Base-by-base conservation (phyloP, 2,329 filamentous ascomycete species). In the Xylariaceae sp. region DNA sequence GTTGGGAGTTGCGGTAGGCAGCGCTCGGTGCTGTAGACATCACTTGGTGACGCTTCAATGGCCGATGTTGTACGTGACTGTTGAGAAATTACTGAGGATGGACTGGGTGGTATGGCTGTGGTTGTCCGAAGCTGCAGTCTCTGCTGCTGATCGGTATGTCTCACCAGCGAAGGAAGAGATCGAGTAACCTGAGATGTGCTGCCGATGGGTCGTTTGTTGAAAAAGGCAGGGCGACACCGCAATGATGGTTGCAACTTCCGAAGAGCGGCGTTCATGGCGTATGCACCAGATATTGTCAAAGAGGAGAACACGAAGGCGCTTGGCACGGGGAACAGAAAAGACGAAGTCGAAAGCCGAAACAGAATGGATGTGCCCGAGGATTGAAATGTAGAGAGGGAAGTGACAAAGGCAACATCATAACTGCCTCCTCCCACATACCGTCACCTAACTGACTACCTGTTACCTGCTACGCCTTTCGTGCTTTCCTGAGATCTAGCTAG, bases 1-100 rank as follows among this genome's bases (percentile, higher is more conserved):
- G 42, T 36, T 8, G 43, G 39, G 19, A 40, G 39, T 19, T 30
- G 30, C 5, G 30, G 24, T 11, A 24, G 12, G 8, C 39, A 29
- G 30, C 15, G 3, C 5, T 32, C 19, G 2, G n/a, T n/a, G n/a
- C n/a, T n/a, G n/a, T n/a, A n/a, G n/a, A 21, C 11, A 3, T 9
- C 18, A 4, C 9, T 5, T 9, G 28, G 23, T 9, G 30, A 8
- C 15, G 30, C 16, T 13, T 19, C 16, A 9, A 21, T 33, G 29
- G 26, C 17, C 11, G 37, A 14, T 18, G 31, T 34, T 5, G 34
- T 19, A 31, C 31, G 31, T 36, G 36, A 7, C 18, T 4, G 9
- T 24, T 28, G 30, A 32, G 21, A 34, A 8, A 17, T 15, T 11
- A 9, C 13, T 8, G 34, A 16, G 17, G 19, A 27, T 12, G 11